Conservation (phyloP, 306 rosid species). For the Vachellia collinsii region DNA sequence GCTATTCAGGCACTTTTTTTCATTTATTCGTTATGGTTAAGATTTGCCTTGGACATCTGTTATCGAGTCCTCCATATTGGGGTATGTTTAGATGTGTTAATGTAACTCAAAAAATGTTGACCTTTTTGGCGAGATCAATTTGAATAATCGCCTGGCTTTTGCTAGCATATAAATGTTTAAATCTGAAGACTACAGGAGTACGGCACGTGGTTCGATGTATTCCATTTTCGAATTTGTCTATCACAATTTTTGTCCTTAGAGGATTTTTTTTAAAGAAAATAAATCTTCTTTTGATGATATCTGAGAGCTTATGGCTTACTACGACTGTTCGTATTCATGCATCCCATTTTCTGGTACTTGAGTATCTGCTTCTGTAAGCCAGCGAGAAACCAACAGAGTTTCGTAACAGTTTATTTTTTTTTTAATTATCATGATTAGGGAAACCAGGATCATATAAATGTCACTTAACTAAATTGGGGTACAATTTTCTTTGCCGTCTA, state of each 20-base stretch:
- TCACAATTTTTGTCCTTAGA: background rate
- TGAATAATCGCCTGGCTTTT: constrained; percentile 46
- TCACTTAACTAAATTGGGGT: background rate
- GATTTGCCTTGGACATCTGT: constrained; percentile 39
- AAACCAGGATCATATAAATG: background rate
- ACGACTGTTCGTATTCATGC: background rate
- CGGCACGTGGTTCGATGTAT: constrained; percentile 13
- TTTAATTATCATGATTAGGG: background rate
- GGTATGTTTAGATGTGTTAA: constrained; percentile 36
- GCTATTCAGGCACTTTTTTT: constrained; percentile 33
- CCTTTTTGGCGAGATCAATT: constrained; percentile 33
- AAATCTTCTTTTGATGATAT: background rate
- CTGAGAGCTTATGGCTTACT: background rate
- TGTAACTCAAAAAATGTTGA: constrained; percentile 33
- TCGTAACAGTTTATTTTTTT: background rate
- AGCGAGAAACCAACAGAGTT: background rate
- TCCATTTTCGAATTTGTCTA: background rate
- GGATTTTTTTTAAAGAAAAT: too few species aligned
- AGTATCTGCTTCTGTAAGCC: background rate
- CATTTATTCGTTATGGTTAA: constrained; percentile 47
- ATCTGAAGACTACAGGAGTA: constrained; percentile 25
- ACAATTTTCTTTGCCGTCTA: too few species aligned
- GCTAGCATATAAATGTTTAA: constrained; percentile 23
- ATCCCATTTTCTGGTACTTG: background rate
- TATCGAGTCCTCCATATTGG: background rate